Conservation (phyloP, 169 alveolate genomes). For the Perkinsus marinus region DNA sequence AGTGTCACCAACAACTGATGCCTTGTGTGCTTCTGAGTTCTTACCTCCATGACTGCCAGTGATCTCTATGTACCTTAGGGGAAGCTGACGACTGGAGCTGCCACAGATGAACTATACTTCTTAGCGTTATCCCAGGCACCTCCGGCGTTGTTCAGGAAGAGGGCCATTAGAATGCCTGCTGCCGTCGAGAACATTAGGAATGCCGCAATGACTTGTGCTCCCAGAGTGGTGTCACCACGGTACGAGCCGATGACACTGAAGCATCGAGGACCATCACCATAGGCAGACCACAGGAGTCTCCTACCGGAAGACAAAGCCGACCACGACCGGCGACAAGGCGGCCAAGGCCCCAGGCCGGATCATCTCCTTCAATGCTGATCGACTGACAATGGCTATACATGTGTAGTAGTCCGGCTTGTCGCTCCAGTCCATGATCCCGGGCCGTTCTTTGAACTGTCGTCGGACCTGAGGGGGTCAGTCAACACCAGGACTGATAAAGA, state of each 20-base stretch:
- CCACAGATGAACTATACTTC: slow-evolving; percentile 9
- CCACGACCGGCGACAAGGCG: slow-evolving; percentile 35
- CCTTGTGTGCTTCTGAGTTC: slow-evolving; percentile 43
- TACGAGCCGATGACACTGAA: neutral
- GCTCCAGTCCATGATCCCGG: slow-evolving; percentile 42
- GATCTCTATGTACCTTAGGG: slow-evolving; percentile 28
- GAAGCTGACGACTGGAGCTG: neutral
- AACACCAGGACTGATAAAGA: neutral
- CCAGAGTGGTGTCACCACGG: slow-evolving; percentile 25
- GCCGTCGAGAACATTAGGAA: slow-evolving; percentile 63
- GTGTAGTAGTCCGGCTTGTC: slow-evolving; percentile 64
- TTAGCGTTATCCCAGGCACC: slow-evolving; percentile 78
- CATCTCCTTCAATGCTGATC: slow-evolving; percentile 57
- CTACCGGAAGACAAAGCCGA: slow-evolving; percentile 53
- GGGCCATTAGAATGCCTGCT: slow-evolving; percentile 65
- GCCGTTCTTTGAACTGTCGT: slow-evolving; percentile 48
- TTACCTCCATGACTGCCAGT: slow-evolving; percentile 51
- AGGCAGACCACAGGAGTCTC: slow-evolving; percentile 27
- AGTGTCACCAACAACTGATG: slow-evolving; percentile 63
- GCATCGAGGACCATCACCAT: neutral
- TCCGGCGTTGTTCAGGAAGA: slow-evolving; percentile 61
- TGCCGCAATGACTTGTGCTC: slow-evolving; percentile 56
- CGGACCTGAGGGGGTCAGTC: slow-evolving; percentile 23
- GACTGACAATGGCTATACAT: slow-evolving; percentile 57
- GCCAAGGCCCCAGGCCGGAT: slow-evolving; percentile 58